Conservation (phyloP, 768 basidiomycete species). For the Coprinopsis sp. region DNA sequence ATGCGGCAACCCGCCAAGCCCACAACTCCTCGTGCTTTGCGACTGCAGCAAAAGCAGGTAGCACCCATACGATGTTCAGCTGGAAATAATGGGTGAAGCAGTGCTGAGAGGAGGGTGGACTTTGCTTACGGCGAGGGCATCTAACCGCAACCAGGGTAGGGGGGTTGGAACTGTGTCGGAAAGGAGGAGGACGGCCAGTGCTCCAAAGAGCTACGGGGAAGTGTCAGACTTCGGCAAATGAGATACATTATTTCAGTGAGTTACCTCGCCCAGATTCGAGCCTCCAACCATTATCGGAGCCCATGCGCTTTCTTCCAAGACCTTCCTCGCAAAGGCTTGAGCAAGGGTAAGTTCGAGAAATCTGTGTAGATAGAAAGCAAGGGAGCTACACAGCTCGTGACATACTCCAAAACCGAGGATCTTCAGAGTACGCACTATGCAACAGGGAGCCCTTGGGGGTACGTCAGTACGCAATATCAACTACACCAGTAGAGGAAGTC, state of each 20-base stretch:
- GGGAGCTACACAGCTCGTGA: too few relatives aligned
- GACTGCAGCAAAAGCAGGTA: slow-evolving; percentile 21
- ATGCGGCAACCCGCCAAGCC: slow-evolving; percentile 28
- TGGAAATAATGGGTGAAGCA: slow-evolving; percentile 10
- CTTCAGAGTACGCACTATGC: slow-evolving; percentile 26
- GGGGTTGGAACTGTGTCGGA: slow-evolving; percentile 27
- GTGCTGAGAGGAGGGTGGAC: slow-evolving; percentile 9
- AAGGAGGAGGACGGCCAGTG: slow-evolving; percentile 23
- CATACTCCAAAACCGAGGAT: slow-evolving; percentile 26
- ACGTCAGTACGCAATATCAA: not conserved
- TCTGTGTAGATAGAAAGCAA: slow-evolving; percentile 28
- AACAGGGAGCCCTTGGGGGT: slow-evolving; percentile 21
- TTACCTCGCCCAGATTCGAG: slow-evolving; percentile 30
- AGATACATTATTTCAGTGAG: not conserved
- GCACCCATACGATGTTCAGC: slow-evolving; percentile 29
- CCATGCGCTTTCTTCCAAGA: slow-evolving; percentile 26
- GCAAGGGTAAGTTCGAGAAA: slow-evolving; percentile 26
- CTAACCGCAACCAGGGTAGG: slow-evolving; percentile 27
- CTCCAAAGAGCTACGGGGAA: slow-evolving; percentile 22
- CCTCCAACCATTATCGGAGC: slow-evolving; percentile 31
- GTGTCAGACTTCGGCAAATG: not conserved
- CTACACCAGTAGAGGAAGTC: not conserved
- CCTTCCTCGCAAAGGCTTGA: slow-evolving; percentile 26
- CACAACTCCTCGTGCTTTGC: slow-evolving; percentile 19
- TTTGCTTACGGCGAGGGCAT: slow-evolving; percentile 23